phyloP scores from a whole-genome alignment of 2,329 filamentous ascomycete species.

The Xylariaceae sp. region DNA sequence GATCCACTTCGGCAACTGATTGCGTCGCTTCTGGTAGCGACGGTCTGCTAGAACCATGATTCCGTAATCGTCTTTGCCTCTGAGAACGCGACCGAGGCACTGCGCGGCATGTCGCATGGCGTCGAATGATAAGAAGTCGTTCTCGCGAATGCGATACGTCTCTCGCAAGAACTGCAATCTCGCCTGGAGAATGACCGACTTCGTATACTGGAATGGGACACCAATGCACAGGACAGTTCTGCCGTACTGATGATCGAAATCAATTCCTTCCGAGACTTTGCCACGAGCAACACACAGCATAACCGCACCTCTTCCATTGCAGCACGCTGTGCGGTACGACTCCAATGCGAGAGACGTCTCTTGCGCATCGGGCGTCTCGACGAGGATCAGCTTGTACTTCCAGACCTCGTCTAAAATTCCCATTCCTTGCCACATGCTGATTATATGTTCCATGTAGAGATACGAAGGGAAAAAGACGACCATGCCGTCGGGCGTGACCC shows the following conservation, averaged over 20 bases:
- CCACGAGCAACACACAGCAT: slow-evolving; percentile 92
- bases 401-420: slow-evolving; percentile 94
- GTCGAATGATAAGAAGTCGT: slow-evolving; percentile 97
- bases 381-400: slow-evolving; percentile 98
- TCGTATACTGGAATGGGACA: slow-evolving; percentile 97
- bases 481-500: slow-evolving; percentile 91
- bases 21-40: slow-evolving; percentile 85
- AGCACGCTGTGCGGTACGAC: slow-evolving; percentile 95
- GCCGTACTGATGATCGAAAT: slow-evolving; percentile 98
- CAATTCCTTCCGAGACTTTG: slow-evolving; percentile 96
- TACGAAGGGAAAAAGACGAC: slow-evolving; percentile 99
- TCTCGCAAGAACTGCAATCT: slow-evolving; percentile 93
- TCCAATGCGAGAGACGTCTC: slow-evolving; percentile 94
- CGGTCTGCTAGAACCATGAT: slow-evolving; percentile 97
- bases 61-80: slow-evolving; percentile 98
- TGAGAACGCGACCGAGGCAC: slow-evolving; percentile 86
- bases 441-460: slow-evolving; percentile 98
- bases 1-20: slow-evolving; percentile 95
- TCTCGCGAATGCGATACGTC: slow-evolving; percentile 93
- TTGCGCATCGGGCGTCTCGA: slow-evolving; percentile 95
- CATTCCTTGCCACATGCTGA: slow-evolving; percentile 99
- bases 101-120: slow-evolving; percentile 99
- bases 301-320: slow-evolving; percentile 90
- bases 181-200: slow-evolving; percentile 93
- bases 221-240: slow-evolving; percentile 94